Percentiles rank a stretch among this genome's conserved stretches.
Evolutionary conservation across 2,329 filamentous ascomycete genomes (phyloP).

Genomic region (Mariannaea sp.): DNA sequence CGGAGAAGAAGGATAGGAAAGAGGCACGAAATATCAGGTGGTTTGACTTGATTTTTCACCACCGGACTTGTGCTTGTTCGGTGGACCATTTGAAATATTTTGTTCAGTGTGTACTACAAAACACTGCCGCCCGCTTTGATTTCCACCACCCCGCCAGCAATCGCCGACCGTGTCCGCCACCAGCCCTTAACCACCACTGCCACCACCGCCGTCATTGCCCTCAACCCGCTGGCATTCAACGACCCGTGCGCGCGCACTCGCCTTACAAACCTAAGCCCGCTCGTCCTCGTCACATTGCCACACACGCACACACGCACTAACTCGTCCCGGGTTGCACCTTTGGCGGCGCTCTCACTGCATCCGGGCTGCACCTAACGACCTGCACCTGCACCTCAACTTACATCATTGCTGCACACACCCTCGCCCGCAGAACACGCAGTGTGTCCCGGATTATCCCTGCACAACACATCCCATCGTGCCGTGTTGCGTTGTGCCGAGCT

Average conservation of each 20-base stretch:
- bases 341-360: too few species aligned
- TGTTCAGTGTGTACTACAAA: constrained; percentile 7
- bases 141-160: constrained; percentile 16
- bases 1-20: too few species aligned
- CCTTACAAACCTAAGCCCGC: constrained; percentile 12
- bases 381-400: constrained; percentile 24
- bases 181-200: constrained; percentile 2
- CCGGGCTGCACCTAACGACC: constrained; percentile 11
- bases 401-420: constrained; percentile 26
- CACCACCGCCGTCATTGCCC: constrained; percentile 1
- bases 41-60: constrained; percentile 1
- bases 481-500: constrained; percentile 24
- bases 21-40: not conserved
- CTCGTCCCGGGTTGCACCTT: constrained; percentile 10
- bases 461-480: constrained; percentile 31
- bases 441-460: constrained; percentile 28
- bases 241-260: not conserved
- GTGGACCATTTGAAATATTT: constrained; percentile 7
- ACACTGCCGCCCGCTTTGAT: constrained; percentile 16
- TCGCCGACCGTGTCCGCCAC: too few species aligned
- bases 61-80: not conserved
- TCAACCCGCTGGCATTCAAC: not conserved
- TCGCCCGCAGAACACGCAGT: constrained; percentile 24
- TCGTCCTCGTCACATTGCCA: constrained; percentile 6
- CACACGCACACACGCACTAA: not conserved